These are phyloP conservation scores for Symbiodinium pilosum DNA, from an alignment of 73 alveolate species.

Conservation along the genomic window DNA sequence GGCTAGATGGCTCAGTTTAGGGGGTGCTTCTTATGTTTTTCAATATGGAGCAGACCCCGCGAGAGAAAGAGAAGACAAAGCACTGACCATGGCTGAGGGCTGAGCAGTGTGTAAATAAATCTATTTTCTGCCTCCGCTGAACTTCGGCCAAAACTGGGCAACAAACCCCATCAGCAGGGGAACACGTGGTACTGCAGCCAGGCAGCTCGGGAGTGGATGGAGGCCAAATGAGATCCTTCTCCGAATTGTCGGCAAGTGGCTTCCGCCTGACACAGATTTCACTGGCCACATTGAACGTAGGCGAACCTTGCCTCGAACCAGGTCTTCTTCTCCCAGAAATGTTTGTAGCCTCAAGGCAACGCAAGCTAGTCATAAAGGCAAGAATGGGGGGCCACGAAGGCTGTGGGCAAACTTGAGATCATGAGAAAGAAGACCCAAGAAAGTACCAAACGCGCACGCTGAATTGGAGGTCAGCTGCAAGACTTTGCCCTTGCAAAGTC, in stretches of 20 bases:
- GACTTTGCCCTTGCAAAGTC: neutral
- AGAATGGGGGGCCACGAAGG: too few species aligned
- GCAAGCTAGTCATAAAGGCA: too few species aligned
- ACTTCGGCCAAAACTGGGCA: neutral
- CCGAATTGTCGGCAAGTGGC: conserved; percentile 86
- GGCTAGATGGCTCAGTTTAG: too few species aligned
- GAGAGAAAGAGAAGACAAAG: neutral
- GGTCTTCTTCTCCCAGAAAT: conserved; percentile 90
- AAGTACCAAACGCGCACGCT: too few species aligned
- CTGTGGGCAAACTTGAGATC: too few species aligned
- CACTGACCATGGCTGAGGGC: neutral
- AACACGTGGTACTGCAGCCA: neutral
- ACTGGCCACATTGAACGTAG: neutral
- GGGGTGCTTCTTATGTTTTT: too few species aligned
- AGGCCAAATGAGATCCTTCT: conserved; percentile 74
- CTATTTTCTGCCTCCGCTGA: conserved; percentile 40
- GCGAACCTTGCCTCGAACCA: conserved; percentile 49
- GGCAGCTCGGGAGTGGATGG: conserved; percentile 62
- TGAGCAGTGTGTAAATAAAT: conserved; percentile 31
- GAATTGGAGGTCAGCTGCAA: too few species aligned
- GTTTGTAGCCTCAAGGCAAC: conserved; percentile 78
- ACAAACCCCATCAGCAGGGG: neutral
- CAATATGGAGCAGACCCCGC: too few species aligned
- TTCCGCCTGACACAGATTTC: conserved; percentile 7
- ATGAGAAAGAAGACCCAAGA: too few species aligned